Evolutionary conservation across 1,284 basidiomycete species (phyloP).

Genomic region (Puccinia novopanici): DNA sequence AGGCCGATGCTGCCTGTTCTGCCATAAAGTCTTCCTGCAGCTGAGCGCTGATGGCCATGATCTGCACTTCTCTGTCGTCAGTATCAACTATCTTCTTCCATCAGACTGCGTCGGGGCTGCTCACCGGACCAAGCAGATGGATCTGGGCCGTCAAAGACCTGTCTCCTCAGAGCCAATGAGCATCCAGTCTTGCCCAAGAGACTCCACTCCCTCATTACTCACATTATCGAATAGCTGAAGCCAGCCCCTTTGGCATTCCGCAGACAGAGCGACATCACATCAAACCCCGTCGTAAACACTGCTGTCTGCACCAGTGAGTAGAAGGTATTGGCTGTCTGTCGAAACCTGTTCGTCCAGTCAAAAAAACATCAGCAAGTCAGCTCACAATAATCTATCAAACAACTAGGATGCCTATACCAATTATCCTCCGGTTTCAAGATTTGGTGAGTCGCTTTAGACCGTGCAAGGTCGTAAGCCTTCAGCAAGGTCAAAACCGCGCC

Average conservation of each 20-base stretch:
- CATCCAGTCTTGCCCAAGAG: background rate
- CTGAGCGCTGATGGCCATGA: conserved; percentile 26
- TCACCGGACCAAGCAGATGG: conserved; percentile 31
- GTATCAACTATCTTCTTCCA: background rate
- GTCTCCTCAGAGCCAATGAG: background rate
- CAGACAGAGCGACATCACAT: background rate
- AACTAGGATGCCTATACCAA: background rate
- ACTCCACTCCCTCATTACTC: background rate
- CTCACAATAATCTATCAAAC: background rate
- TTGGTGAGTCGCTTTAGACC: background rate
- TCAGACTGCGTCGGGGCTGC: background rate
- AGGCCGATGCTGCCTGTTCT: conserved; percentile 2
- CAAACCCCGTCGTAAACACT: conserved; percentile 14
- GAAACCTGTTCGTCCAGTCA: background rate
- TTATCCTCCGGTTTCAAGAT: background rate
- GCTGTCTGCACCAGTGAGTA: conserved; percentile 14
- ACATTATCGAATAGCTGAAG: conserved; percentile 15
- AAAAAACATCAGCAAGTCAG: background rate
- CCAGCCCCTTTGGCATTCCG: conserved; percentile 8
- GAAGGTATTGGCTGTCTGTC: background rate
- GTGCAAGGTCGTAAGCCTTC: conserved; percentile 11
- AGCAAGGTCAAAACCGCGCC: conserved; percentile 20
- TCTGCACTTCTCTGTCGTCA: conserved; percentile 8
- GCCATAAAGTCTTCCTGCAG: conserved; percentile 16
- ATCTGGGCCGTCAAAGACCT: conserved; percentile 28